phyloP scores from a whole-genome alignment of 2,329 filamentous ascomycete species.

The Basipetospora sp. region DNA sequence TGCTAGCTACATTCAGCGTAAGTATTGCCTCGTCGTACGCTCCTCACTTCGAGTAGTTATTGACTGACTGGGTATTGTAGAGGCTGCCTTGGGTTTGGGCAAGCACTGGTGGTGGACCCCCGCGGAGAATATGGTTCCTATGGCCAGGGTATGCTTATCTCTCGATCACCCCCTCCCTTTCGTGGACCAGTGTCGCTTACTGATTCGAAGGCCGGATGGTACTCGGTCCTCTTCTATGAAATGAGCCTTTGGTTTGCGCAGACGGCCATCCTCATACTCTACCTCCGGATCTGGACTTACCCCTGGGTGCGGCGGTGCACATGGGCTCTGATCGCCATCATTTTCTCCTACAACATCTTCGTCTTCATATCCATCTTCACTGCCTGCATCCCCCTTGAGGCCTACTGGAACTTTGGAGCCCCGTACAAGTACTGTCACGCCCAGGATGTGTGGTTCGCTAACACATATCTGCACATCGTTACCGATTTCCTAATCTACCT shows the following conservation, averaged over 20 bases:
- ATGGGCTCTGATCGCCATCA: not conserved
- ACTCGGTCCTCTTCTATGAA: not conserved
- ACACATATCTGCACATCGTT: conserved; percentile 6
- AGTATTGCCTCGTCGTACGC: not conserved
- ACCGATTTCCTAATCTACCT: conserved; percentile 7
- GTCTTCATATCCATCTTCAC: conserved; percentile 1
- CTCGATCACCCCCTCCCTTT: not conserved
- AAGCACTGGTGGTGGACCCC: not conserved
- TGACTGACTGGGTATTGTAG: not conserved
- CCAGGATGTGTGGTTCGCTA: not conserved
- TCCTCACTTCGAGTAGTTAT: too few species aligned
- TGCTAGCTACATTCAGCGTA: not conserved
- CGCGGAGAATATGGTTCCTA: not conserved
- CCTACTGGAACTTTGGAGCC: not conserved
- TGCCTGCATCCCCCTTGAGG: conserved; percentile 1
- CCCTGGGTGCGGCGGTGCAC: conserved; percentile 1
- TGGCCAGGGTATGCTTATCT: not conserved
- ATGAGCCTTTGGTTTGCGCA: not conserved
- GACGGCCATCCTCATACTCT: not conserved
- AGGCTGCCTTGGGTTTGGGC: not conserved
- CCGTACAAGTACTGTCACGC: not conserved
- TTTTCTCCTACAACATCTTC: not conserved
- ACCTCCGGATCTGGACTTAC: conserved; percentile 1
- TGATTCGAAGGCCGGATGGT: not conserved
- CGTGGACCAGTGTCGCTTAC: too few species aligned